Conservation (phyloP, 2,329 filamentous ascomycete species). For the Onygenales sp. region DNA sequence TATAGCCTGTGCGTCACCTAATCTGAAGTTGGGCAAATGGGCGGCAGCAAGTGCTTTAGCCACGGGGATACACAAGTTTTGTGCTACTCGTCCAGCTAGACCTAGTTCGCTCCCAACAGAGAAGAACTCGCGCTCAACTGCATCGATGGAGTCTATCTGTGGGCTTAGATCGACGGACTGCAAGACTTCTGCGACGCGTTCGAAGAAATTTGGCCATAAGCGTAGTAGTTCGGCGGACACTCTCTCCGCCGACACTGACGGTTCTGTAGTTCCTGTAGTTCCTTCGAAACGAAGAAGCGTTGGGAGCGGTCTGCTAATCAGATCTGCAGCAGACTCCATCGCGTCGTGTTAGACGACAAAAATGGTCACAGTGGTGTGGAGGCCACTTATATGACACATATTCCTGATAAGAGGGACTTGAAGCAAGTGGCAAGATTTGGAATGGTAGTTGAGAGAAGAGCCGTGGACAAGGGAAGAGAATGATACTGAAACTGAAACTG, state of each 20-base stretch:
- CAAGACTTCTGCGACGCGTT: neutral
- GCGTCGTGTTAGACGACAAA: too few species aligned
- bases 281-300: neutral
- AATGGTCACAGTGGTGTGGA: too few species aligned
- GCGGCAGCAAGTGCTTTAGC: conserved; percentile 1
- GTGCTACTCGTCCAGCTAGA: neutral
- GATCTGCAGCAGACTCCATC: neutral
- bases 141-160: neutral
- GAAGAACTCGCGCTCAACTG: neutral
- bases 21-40: neutral
- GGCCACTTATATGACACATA: too few species aligned
- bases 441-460: too few species aligned
- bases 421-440: too few species aligned
- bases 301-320: neutral
- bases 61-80: conserved; percentile 4
- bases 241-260: neutral
- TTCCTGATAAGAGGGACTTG: too few species aligned
- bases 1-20: neutral
- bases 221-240: neutral
- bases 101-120: conserved; percentile 1
- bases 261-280: neutral
- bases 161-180: neutral
- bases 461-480: too few species aligned
- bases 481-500: too few species aligned
- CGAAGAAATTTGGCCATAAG: neutral